Evolutionary conservation across 768 basidiomycete genomes (phyloP).

Genomic region (Mycena crocata): DNA sequence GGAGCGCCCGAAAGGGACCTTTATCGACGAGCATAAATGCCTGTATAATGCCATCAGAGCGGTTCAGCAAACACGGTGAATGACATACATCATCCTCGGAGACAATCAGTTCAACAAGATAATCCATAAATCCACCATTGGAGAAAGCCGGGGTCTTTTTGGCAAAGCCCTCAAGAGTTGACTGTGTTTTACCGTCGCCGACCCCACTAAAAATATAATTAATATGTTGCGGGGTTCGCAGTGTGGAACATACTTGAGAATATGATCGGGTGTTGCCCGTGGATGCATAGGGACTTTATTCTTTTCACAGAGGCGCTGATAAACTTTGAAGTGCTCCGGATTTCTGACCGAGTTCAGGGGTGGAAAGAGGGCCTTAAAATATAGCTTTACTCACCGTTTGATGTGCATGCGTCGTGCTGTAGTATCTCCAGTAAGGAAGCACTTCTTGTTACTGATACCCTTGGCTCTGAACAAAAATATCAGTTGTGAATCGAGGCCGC

Average conservation of each 20-base stretch:
- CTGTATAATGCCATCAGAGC: conserved; percentile 9
- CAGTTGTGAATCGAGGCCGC: no score
- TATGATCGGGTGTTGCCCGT: conserved; percentile 11
- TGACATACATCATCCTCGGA: conserved; percentile 30
- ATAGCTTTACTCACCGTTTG: neutral
- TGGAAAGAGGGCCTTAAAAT: neutral
- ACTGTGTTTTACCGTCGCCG: conserved; percentile 2
- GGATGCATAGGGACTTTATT: conserved; percentile 17
- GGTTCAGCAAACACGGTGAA: neutral
- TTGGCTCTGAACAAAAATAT: neutral
- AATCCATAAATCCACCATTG: conserved; percentile 35
- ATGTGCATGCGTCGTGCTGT: neutral
- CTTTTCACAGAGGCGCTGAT: conserved; percentile 26
- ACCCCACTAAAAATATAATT: neutral
- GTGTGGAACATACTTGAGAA: neutral
- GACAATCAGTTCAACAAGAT: conserved; percentile 37
- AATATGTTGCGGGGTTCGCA: neutral
- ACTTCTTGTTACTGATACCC: neutral
- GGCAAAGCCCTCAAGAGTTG: conserved; percentile 28
- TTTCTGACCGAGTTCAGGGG: neutral
- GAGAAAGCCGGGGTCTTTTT: conserved; percentile 30
- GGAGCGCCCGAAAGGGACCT: conserved; percentile 31
- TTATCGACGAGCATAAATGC: conserved; percentile 38
- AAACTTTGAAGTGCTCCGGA: conserved; percentile 20
- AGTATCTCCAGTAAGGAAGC: neutral